A percentile compares a stretch with the other conserved stretches of the same genome.
Conservation (phyloP, 2,329 filamentous ascomycete genomes). For the Xylariales sp. region DNA sequence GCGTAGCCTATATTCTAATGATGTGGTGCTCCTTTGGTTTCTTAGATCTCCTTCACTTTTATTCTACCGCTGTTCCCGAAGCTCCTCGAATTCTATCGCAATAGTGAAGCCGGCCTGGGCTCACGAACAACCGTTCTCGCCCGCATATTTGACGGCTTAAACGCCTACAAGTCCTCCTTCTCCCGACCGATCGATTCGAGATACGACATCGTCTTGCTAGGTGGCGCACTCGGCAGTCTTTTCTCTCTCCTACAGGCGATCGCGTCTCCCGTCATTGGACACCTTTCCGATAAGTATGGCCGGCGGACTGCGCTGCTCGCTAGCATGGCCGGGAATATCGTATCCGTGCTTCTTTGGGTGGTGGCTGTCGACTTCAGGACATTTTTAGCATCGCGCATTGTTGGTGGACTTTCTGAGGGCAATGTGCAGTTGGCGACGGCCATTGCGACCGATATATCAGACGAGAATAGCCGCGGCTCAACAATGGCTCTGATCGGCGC, state of each 20-base stretch:
- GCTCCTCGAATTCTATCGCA: slow-evolving; percentile 94
- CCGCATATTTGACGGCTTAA: slow-evolving; percentile 82
- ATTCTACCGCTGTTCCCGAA: slow-evolving; percentile 96
- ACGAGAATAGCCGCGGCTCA: slow-evolving; percentile 82
- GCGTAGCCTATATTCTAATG: slow-evolving; percentile 28
- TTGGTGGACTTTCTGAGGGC: slow-evolving; percentile 93
- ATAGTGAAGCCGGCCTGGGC: slow-evolving; percentile 72
- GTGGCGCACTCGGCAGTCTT: slow-evolving; percentile 90
- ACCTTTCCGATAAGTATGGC: slow-evolving; percentile 87
- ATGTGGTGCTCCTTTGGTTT: slow-evolving; percentile 1
- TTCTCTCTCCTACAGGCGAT: slow-evolving; percentile 92
- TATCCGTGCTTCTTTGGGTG: slow-evolving; percentile 95
- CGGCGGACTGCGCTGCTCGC: slow-evolving; percentile 86
- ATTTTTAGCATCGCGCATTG: slow-evolving; percentile 90
- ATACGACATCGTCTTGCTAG: slow-evolving; percentile 96
- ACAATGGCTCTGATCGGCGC: slow-evolving; percentile 97
- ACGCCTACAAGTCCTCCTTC: slow-evolving; percentile 95
- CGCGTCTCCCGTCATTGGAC: slow-evolving; percentile 90
- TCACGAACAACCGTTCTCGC: slow-evolving; percentile 72
- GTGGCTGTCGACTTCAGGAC: slow-evolving; percentile 93
- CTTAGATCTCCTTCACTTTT: slow-evolving; percentile 95
- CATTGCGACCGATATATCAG: slow-evolving; percentile 95
- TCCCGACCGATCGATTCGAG: slow-evolving; percentile 91
- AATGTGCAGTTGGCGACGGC: slow-evolving; percentile 97
- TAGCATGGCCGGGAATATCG: slow-evolving; percentile 92